Conservation (phyloP, 352 stramenopile genomes). For the Globisporangium camurandrum region DNA sequence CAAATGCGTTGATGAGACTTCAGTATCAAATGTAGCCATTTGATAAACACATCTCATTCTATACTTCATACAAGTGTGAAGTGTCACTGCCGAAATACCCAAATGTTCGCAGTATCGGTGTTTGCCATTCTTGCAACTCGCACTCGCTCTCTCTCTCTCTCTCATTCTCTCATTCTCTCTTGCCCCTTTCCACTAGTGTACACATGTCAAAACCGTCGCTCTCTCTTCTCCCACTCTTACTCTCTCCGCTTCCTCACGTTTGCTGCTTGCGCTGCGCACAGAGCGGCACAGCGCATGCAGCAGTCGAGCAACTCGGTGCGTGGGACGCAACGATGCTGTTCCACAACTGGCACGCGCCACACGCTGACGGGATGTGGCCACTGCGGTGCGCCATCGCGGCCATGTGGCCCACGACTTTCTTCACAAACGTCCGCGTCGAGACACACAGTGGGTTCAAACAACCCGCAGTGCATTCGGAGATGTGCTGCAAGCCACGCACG, state of each 20-base stretch:
- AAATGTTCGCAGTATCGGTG: no score
- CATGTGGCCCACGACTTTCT: slow-evolving; percentile 39
- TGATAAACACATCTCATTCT: neutral
- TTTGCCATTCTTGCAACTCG: no score
- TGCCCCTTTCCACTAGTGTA: slow-evolving; percentile 7
- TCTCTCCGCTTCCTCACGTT: slow-evolving; percentile 1
- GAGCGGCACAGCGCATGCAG: slow-evolving; percentile 30
- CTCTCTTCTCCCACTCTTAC: neutral
- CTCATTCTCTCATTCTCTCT: neutral
- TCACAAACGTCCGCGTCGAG: slow-evolving; percentile 43
- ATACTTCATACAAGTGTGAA: no score
- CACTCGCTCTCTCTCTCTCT: slow-evolving; percentile 1
- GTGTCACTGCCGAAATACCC: no score
- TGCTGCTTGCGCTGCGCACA: slow-evolving; percentile 17
- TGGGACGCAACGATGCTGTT: slow-evolving; percentile 30
- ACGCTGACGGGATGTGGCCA: slow-evolving; percentile 23
- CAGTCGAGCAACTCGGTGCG: slow-evolving; percentile 13
- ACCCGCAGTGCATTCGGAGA: slow-evolving; percentile 26
- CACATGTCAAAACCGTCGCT: slow-evolving; percentile 8
- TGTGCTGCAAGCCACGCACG: slow-evolving; percentile 39
- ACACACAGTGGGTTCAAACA: slow-evolving; percentile 46
- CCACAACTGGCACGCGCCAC: slow-evolving; percentile 61
- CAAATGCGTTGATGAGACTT: neutral
- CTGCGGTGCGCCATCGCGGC: slow-evolving; percentile 14
- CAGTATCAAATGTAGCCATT: neutral